Conservation (phyloP, 177 flowering plant species). For the Vitis hybrid region DNA sequence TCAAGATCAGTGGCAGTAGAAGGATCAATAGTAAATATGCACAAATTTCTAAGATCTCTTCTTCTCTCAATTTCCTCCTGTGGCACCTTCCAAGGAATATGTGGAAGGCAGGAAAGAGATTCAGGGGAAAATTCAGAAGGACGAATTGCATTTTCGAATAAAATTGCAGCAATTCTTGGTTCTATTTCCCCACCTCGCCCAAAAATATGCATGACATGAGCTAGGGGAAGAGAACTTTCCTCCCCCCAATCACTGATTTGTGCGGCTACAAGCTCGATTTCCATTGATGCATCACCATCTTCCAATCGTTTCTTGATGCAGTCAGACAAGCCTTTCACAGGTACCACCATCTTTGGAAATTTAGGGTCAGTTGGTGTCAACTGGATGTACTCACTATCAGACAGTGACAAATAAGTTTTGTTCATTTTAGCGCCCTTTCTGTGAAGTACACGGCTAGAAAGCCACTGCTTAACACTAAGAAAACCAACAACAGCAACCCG, state of each 20-base stretch:
- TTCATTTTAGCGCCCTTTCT: conserved; percentile 38
- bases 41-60: conserved; percentile 71
- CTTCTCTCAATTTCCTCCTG: conserved; percentile 52
- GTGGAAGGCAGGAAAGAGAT: conserved; percentile 72
- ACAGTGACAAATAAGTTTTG: conserved; percentile 15
- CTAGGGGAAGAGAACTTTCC: conserved; percentile 61
- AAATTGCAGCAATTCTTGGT: conserved; percentile 70
- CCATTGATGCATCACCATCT: conserved; percentile 57
- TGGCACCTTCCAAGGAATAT: conserved; percentile 72
- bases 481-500: conserved; percentile 74
- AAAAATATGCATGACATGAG: conserved; percentile 50
- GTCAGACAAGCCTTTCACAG: conserved; percentile 53
- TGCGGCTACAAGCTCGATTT: conserved; percentile 76
- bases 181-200: conserved; percentile 80
- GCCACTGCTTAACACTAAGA: conserved; percentile 61
- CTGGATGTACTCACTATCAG: conserved; percentile 45
- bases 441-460: conserved; percentile 32
- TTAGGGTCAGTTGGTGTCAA: conserved; percentile 68
- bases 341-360: conserved; percentile 73
- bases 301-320: conserved; percentile 60
- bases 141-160: conserved; percentile 68
- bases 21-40: conserved; percentile 90
- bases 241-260: conserved; percentile 68
- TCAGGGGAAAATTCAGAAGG: conserved; percentile 67
- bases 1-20: conserved; percentile 83